Evolutionary conservation across 108 stramenopile species (phyloP).

Genomic region (Nannochloropsis oceanica): DNA sequence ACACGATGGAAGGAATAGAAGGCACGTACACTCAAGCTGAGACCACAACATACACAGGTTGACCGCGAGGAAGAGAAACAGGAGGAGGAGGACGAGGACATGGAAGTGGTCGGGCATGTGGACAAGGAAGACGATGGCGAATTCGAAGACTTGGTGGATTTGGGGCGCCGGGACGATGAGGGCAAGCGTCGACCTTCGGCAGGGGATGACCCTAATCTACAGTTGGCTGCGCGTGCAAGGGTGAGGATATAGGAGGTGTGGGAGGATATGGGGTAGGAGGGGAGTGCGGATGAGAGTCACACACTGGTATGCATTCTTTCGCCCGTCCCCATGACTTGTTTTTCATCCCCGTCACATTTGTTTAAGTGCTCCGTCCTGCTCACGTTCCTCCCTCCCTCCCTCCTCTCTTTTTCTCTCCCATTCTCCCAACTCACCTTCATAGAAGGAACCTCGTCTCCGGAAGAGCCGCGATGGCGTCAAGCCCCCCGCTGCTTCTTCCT

Average conservation of each 20-base stretch:
- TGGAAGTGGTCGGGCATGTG: background rate
- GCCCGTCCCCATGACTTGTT: background rate
- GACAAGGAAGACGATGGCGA: background rate
- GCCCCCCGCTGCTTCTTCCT: too few relatives aligned
- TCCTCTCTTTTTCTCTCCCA: background rate
- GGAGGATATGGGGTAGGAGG: background rate
- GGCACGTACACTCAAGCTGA: background rate
- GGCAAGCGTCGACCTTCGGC: background rate
- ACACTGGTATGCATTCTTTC: background rate
- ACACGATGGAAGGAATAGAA: background rate
- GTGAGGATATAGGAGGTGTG: background rate
- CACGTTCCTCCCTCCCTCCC: background rate
- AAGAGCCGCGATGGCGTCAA: background rate
- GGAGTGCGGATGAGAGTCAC: background rate
- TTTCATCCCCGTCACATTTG: background rate
- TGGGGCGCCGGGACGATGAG: background rate
- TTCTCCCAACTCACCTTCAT: background rate
- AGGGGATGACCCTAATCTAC: background rate
- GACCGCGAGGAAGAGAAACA: background rate
- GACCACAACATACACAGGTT: background rate
- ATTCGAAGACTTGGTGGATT: background rate
- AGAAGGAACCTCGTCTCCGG: background rate
- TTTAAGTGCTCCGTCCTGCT: background rate
- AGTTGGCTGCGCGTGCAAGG: background rate
- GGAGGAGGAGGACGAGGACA: background rate